Evolutionary conservation across 2,329 filamentous ascomycete genomes (phyloP).

Genomic region (Coleophoma crateriformis): DNA sequence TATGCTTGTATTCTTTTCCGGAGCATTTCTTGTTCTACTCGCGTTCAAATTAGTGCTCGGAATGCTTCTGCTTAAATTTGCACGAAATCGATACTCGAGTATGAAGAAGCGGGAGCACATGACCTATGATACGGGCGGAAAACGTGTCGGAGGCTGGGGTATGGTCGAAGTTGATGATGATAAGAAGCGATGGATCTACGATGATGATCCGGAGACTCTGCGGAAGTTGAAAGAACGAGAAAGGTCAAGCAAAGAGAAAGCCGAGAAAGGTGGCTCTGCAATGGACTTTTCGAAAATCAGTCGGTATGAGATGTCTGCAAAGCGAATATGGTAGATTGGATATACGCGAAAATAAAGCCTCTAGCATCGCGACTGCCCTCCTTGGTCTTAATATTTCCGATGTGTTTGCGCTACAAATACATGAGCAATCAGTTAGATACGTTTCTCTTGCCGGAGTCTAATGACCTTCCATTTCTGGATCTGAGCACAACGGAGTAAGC

Average conservation of each 20-base stretch:
- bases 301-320: slow-evolving; percentile 92
- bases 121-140: slow-evolving; percentile 63
- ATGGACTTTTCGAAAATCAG: slow-evolving; percentile 62
- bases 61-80: slow-evolving; percentile 77
- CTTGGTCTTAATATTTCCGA: no score
- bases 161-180: slow-evolving; percentile 87
- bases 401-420: no score
- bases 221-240: slow-evolving; percentile 57
- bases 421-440: no score
- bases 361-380: no score
- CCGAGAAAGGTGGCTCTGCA: slow-evolving; percentile 38
- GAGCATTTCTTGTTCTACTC: slow-evolving; percentile 78
- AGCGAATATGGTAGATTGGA: slow-evolving; percentile 79
- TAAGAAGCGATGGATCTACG: slow-evolving; percentile 78
- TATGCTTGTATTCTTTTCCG: slow-evolving; percentile 82
- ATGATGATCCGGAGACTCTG: slow-evolving; percentile 71
- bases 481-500: no score
- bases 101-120: slow-evolving; percentile 67
- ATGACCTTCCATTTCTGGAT: no score
- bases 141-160: slow-evolving; percentile 75
- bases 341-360: no score
- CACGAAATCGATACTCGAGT: slow-evolving; percentile 69
- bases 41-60: slow-evolving; percentile 82
- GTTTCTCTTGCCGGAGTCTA: no score
- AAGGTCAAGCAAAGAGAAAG: slow-evolving; percentile 55